Conservation (phyloP, 805 yeast species). For the Candida koratica region DNA sequence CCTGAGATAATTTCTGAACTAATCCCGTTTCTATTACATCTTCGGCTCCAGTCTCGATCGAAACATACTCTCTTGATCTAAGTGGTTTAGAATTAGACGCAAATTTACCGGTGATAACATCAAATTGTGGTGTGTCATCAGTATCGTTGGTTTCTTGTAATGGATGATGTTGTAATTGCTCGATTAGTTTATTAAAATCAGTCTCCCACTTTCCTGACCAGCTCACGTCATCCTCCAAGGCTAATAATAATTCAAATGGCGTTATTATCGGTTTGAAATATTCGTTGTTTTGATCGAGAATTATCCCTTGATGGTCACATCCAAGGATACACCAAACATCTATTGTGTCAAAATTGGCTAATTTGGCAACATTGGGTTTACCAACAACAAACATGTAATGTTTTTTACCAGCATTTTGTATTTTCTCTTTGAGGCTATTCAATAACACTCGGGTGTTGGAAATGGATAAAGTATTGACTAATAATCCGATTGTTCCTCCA, state of each 20-base stretch:
- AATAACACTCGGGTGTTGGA: constrained; percentile 68
- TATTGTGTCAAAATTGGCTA: constrained; percentile 92
- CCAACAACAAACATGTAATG: constrained; percentile 95
- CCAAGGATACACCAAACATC: constrained; percentile 95
- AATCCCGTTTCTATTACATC: constrained; percentile 31
- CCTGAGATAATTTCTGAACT: constrained; percentile 53
- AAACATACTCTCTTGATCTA: constrained; percentile 60
- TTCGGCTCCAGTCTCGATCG: constrained; percentile 32
- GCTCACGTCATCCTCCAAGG: constrained; percentile 65
- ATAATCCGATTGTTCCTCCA: constrained; percentile 87
- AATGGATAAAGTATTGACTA: constrained; percentile 85
- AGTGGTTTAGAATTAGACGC: constrained; percentile 72
- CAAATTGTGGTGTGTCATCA: constrained; percentile 68
- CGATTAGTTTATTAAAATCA: constrained; percentile 59
- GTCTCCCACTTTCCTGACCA: constrained; percentile 97
- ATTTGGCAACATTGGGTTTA: constrained; percentile 93
- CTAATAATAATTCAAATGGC: constrained; percentile 84
- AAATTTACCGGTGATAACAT: constrained; percentile 80
- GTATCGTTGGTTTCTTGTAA: constrained; percentile 17
- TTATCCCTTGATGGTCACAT: constrained; percentile 90
- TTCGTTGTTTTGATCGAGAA: constrained; percentile 72
- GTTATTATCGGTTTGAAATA: constrained; percentile 90
- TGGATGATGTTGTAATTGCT: constrained; percentile 25
- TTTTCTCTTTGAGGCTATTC: constrained; percentile 54
- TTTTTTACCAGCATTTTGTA: constrained; percentile 78